Base-by-base conservation (phyloP, 2,329 filamentous ascomycete species). In the Diaporthe sp. region DNA sequence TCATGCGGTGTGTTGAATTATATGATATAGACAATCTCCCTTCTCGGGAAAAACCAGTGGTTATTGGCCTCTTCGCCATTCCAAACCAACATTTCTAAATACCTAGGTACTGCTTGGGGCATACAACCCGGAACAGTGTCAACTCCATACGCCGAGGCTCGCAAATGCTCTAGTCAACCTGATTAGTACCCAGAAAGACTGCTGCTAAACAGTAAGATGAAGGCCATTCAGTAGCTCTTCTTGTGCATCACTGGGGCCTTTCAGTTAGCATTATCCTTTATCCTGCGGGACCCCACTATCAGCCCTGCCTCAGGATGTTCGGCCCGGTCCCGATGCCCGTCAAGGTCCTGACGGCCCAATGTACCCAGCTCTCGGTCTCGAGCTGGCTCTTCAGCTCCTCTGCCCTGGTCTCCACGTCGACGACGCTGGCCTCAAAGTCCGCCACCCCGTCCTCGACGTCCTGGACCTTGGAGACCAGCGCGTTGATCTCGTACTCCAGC, bases 401-500 rank as follows among this genome's bases (percentile, higher is more conserved):
- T 1, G 93, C 90, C 53, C 91, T 86, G 55, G 83, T 87, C 86
- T 94, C 94, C 67, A 95, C 89, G 72, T 94, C 92, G 61, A 89
- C 86, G 1, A 97, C 94, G 82, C 96, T 94, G 67, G 90, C 88
- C 83, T 96, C 94, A 82, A 98, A 97, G 77, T 95, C 93, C 15
- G 85, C 86, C 0, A 98, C 91, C 1, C 94, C 94, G 77, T 95
- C 94, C 81, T 98, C 95, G 12, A 98, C 94, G 81, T 98, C 96
- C 79, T 94, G 90, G 13, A 98, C 93, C 80, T 95, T 95, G 65
- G 92, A 92, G 67, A 92, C 88, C n/a, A 98, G 86, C 22, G 92
- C 92, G 76, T 93, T 91, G 77, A 98, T 93, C 86, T 98, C 96
- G 83, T 98, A 98, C 80, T 98, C 96, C 73, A 98, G 88, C 83